A percentile compares a stretch with the other conserved stretches of the same genome.
phyloP scores from a whole-genome alignment of 495 filamentous ascomycete genomes.

The Acidiella bohemica region DNA sequence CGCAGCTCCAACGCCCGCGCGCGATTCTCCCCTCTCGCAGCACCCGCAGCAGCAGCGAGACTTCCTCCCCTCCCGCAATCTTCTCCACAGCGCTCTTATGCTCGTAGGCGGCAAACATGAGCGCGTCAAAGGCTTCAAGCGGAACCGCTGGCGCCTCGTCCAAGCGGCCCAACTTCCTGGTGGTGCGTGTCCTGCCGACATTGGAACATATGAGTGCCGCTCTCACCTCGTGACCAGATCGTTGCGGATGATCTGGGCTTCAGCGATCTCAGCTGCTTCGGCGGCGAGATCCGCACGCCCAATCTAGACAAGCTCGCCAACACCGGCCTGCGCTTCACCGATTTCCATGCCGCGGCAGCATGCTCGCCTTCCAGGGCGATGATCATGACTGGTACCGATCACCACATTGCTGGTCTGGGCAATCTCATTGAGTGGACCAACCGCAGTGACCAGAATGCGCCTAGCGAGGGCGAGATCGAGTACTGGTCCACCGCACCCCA shows the following conservation, averaged over 20 bases:
- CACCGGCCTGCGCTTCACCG: constrained; percentile 44
- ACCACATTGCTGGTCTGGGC: constrained; percentile 39
- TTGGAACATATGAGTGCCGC: too few relatives aligned
- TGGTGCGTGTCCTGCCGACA: too few relatives aligned
- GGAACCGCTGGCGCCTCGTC: constrained; percentile 13
- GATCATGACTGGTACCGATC: constrained; percentile 39
- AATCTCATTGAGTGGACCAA: constrained; percentile 32
- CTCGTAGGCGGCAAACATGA: constrained; percentile 18
- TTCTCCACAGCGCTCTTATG: too few relatives aligned
- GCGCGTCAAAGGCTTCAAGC: constrained; percentile 18
- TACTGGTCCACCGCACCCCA: constrained; percentile 24
- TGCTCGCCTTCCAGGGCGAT: constrained; percentile 53
- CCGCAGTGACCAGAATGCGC: constrained; percentile 26
- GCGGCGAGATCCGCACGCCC: constrained; percentile 49
- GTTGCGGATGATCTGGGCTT: constrained; percentile 46
- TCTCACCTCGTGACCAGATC: too few relatives aligned
- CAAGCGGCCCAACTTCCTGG: constrained; percentile 49
- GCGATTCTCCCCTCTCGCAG: too few relatives aligned
- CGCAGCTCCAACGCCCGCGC: too few relatives aligned
- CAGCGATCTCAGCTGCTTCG: constrained; percentile 48
- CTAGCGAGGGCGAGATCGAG: constrained; percentile 27
- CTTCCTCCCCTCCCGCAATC: too few relatives aligned
- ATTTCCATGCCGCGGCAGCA: constrained; percentile 51
- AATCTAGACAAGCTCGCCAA: constrained; percentile 45
- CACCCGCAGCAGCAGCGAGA: too few relatives aligned